Evolutionary conservation across 306 rosid species (phyloP).

Genomic region (Dryas alaskensis): DNA sequence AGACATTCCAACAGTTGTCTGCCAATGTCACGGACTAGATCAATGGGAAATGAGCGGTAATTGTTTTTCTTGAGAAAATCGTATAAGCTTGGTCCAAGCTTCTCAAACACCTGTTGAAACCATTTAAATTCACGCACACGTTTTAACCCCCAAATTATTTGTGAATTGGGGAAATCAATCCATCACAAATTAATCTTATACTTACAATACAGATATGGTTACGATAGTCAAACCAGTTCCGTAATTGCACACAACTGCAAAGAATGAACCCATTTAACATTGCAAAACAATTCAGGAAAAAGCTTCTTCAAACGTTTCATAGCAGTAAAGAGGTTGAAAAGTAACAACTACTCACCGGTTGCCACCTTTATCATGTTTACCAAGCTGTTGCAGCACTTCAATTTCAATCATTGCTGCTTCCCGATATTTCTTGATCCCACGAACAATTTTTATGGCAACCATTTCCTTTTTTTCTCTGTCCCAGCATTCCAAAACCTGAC

Average conservation of each 20-base stretch:
- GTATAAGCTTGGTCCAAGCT: constrained; percentile 99
- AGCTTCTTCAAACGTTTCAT: constrained; percentile 1
- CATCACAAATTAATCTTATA: constrained; percentile 81
- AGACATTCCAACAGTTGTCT: constrained; percentile 99
- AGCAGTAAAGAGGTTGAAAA: neutral
- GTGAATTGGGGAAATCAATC: constrained; percentile 78
- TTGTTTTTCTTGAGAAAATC: constrained; percentile 99
- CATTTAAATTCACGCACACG: constrained; percentile 79
- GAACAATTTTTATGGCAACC: constrained; percentile 92
- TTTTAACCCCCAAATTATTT: constrained; percentile 69
- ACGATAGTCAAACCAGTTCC: constrained; percentile 99
- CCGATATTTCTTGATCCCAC: constrained; percentile 81
- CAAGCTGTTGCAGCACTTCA: constrained; percentile 88
- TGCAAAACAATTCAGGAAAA: constrained; percentile 33
- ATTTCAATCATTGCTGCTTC: constrained; percentile 99
- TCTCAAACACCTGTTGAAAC: constrained; percentile 99
- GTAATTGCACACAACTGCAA: constrained; percentile 99
- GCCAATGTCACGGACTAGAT: constrained; percentile 99
- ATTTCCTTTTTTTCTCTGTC: constrained; percentile 85
- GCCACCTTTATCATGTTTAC: constrained; percentile 86
- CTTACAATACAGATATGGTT: constrained; percentile 99
- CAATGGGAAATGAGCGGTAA: constrained; percentile 99
- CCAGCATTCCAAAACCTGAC: constrained; percentile 98
- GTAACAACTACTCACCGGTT: constrained; percentile 58
- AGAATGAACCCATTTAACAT: constrained; percentile 87